phyloP scores from a whole-genome alignment of 768 basidiomycete genomes.

The Xerocomus brunneocitrinus region DNA sequence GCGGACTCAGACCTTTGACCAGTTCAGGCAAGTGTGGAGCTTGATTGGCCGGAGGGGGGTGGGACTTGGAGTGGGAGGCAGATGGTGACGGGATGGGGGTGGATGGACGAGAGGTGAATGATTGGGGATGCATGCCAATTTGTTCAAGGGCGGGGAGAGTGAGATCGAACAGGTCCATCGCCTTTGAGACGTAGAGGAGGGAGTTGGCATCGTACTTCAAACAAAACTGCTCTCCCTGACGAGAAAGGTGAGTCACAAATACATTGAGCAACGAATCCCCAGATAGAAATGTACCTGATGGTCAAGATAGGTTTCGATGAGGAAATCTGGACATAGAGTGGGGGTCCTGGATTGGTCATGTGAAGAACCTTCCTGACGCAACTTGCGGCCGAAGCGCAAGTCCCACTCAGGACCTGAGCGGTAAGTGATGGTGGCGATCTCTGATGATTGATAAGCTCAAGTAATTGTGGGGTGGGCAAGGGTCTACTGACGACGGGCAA shows the following conservation, averaged over 20 bases:
- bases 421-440: conserved; percentile 99
- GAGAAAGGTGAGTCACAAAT: conserved; percentile 4
- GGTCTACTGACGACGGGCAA: conserved; percentile 80
- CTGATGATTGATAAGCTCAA: conserved; percentile 36
- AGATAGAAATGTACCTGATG: conserved; percentile 53
- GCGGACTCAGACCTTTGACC: conserved; percentile 70
- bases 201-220: conserved; percentile 99
- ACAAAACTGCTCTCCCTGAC: conserved; percentile 92
- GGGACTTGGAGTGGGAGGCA: conserved; percentile 60
- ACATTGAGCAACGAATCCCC: not conserved
- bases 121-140: conserved; percentile 47
- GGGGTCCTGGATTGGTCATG: conserved; percentile 40
- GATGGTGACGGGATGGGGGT: conserved; percentile 15
- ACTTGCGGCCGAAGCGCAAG: conserved; percentile 85
- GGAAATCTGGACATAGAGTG: conserved; percentile 91
- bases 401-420: conserved; percentile 99
- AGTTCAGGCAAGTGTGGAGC: conserved; percentile 74
- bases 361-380: conserved; percentile 36
- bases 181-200: conserved; percentile 96
- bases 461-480: not conserved
- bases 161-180: conserved; percentile 99
- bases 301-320: conserved; percentile 98
- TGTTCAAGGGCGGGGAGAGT: conserved; percentile 68
- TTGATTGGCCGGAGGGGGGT: conserved; percentile 67
- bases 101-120: conserved; percentile 18